A percentile compares a stretch with the other conserved stretches of the same genome.
phyloP scores from a whole-genome alignment of 495 filamentous ascomycete genomes.

The Neurospora hispaniola region DNA sequence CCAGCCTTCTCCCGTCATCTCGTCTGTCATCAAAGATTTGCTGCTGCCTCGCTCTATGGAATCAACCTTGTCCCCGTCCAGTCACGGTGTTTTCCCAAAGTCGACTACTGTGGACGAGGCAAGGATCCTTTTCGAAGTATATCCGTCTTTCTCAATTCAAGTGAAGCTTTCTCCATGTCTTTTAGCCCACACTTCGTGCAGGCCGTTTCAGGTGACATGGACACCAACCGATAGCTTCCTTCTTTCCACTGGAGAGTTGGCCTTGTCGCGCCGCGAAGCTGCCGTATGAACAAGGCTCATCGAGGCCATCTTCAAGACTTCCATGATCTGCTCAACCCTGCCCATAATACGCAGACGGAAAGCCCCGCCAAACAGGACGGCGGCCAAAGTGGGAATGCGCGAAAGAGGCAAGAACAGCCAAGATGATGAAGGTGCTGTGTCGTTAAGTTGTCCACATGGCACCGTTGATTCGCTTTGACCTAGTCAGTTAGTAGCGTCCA shows the following conservation, averaged over 20 bases:
- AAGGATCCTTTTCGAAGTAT: background rate
- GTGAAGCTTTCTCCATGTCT: background rate
- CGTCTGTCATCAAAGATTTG: background rate
- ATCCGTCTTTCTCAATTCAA: background rate
- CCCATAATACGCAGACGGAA: background rate
- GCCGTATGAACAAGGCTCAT: background rate
- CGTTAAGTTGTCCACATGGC: background rate
- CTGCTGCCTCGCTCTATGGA: background rate
- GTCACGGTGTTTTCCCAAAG: background rate
- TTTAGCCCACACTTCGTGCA: background rate
- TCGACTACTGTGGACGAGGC: background rate
- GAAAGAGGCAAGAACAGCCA: background rate
- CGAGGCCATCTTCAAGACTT: background rate
- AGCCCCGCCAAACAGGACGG: background rate
- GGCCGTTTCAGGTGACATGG: background rate
- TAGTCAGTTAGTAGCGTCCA: background rate
- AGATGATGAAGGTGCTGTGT: background rate
- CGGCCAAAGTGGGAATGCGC: background rate
- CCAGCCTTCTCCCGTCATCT: background rate
- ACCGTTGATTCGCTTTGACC: background rate
- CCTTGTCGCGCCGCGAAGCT: background rate
- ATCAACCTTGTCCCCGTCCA: background rate
- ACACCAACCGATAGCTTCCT: background rate
- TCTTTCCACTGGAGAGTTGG: background rate
- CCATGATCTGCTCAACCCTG: background rate